Evolutionary conservation across 2,329 filamentous ascomycete species (phyloP).

Genomic region (Botrytis pseudocinerea): DNA sequence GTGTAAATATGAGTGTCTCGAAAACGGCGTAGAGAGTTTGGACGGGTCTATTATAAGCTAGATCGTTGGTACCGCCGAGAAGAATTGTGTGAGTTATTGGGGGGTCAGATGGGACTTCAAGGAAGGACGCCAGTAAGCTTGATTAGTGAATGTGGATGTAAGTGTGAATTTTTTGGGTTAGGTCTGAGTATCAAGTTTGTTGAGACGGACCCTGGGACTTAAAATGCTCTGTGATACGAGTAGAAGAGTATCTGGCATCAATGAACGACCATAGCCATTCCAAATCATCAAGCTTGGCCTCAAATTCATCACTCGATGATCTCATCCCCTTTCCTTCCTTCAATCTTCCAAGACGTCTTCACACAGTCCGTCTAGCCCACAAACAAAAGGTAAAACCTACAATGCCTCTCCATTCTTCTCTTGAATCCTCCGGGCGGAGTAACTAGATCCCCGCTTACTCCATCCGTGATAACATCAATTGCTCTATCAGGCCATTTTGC

Average conservation of each 20-base stretch:
- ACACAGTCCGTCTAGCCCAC: background rate
- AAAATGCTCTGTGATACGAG: background rate
- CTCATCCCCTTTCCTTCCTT: background rate
- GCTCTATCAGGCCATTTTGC: constrained; percentile 45
- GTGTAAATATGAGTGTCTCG: constrained; percentile 49
- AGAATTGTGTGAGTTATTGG: constrained; percentile 54
- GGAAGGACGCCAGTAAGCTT: background rate
- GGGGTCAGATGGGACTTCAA: constrained; percentile 3
- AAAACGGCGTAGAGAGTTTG: constrained; percentile 51
- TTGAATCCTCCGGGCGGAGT: constrained; percentile 22
- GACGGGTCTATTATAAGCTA: constrained; percentile 46
- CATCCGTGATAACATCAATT: constrained; percentile 29
- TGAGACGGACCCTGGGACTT: background rate
- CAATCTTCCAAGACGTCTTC: background rate
- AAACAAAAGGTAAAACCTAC: constrained; percentile 22
- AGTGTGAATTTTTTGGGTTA: constrained; percentile 44
- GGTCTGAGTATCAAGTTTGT: constrained; percentile 14
- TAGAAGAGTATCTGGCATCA: background rate
- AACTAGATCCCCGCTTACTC: constrained; percentile 33
- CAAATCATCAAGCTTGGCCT: background rate
- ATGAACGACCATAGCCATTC: background rate
- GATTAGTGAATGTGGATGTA: constrained; percentile 22
- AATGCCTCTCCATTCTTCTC: constrained; percentile 28
- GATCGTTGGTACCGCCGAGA: constrained; percentile 65
- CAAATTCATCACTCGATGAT: background rate